Base-by-base conservation (phyloP, 2,329 filamentous ascomycete species). In the Fusarium haematococcum region DNA sequence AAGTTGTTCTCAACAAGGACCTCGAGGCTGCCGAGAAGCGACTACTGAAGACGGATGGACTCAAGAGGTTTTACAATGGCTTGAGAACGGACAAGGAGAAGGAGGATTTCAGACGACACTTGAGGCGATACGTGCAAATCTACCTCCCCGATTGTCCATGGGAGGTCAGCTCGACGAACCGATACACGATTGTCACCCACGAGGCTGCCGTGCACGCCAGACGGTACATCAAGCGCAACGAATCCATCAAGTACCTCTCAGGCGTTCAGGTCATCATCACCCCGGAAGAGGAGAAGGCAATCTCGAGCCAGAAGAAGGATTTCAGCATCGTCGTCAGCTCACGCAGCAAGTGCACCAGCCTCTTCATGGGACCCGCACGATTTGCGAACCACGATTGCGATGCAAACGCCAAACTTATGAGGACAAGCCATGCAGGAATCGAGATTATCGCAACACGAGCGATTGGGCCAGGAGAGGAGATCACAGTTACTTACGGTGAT, bases 311-410 rank as follows among this genome's bases (percentile, higher is more conserved):
- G 69, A 93, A 97, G 80, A 95, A 96, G 80, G 97, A 99, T 81
- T 99, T 99, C 82, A 98, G 95, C 81, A 95, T 99, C 73, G 95
- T 99, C 35, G 94, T 98, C 80, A 98, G 95, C 71, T 96, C 95
- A 75, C 90, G 97, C 68, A 96, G 94, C 84, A 98, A 97, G 84
- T 93, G 93, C 70, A 93, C 95, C 33, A 97, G 94, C 61, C 86
- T 99, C 48, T 98, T 99, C 81, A 92, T 99, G 81, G 97, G 97
- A 0, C 97, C 97, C 9, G 97, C 97, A 37, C 92, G 97, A 60
- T 98, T 99, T 82, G 95, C 97, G 30, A 99, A 99, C 80, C 97
- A 99, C 83, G 97, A 99, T 82, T 99, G 97, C 84, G 90, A 93
- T 76, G 95, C 97, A 35, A 99, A 98, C 85, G 95, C 95, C 10